Conservation (phyloP, 2,329 filamentous ascomycete genomes). For the Aspergillus sp. region DNA sequence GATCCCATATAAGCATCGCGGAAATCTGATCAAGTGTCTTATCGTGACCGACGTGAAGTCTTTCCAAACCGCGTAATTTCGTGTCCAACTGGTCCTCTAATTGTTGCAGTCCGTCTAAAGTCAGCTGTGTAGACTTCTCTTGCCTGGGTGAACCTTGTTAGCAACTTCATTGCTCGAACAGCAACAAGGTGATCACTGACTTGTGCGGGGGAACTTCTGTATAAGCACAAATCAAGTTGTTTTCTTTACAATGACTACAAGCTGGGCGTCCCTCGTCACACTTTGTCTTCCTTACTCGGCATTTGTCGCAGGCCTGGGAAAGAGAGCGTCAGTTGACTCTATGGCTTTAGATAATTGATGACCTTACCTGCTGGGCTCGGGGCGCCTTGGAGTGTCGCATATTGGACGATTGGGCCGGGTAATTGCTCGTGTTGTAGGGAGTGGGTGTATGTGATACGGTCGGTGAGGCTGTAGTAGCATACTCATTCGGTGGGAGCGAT, state of each 20-base stretch:
- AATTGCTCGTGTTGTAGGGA: slow-evolving; percentile 29
- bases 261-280: slow-evolving; percentile 84
- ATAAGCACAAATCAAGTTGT: slow-evolving; percentile 80
- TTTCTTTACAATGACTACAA: slow-evolving; percentile 83
- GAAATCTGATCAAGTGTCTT: slow-evolving; percentile 11
- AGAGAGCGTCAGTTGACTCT: neutral
- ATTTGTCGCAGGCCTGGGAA: slow-evolving; percentile 81
- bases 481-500: slow-evolving; percentile 31
- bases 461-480: slow-evolving; percentile 27
- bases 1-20: neutral
- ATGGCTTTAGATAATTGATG: neutral
- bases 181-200: slow-evolving; percentile 52
- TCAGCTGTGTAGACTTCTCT: slow-evolving; percentile 40
- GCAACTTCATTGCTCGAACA: neutral
- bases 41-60: slow-evolving; percentile 21
- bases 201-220: slow-evolving; percentile 89
- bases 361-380: slow-evolving; percentile 40
- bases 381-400: slow-evolving; percentile 41
- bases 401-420: slow-evolving; percentile 32
- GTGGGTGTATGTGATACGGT: slow-evolving; percentile 28
- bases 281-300: slow-evolving; percentile 82
- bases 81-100: slow-evolving; percentile 33
- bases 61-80: slow-evolving; percentile 20
- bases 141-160: slow-evolving; percentile 29
- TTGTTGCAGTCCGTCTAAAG: slow-evolving; percentile 35